Evolutionary conservation across 805 yeast species (phyloP).

Genomic region (Candida broadrunensis): DNA sequence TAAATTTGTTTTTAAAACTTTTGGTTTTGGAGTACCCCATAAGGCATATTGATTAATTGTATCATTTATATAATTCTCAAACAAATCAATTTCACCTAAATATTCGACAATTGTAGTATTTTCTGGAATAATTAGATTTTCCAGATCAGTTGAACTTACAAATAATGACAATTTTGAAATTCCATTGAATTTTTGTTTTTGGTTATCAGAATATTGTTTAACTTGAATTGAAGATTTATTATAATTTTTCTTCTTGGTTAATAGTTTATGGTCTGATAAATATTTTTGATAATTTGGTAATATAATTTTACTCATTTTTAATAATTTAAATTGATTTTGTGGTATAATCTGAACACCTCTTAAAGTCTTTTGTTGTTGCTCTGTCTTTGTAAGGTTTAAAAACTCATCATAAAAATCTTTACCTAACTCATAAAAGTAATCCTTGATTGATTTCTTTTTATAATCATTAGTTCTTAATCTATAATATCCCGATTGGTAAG

Average conservation of each 20-base stretch:
- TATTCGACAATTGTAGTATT: slow-evolving; percentile 58
- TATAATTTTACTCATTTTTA: slow-evolving; percentile 27
- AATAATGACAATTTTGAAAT: slow-evolving; percentile 67
- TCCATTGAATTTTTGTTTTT: slow-evolving; percentile 62
- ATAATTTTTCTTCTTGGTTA: slow-evolving; percentile 18
- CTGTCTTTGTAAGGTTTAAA: slow-evolving; percentile 4
- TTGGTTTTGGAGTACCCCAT: slow-evolving; percentile 63
- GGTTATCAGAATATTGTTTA: slow-evolving; percentile 56
- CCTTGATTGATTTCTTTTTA: slow-evolving; percentile 32
- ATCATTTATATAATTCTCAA: slow-evolving; percentile 60
- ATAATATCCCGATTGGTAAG: slow-evolving; percentile 53
- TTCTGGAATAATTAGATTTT: slow-evolving; percentile 29
- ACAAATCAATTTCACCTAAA: slow-evolving; percentile 70
- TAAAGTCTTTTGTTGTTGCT: slow-evolving; percentile 4
- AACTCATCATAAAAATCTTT: slow-evolving; percentile 9
- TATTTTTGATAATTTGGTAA: slow-evolving; percentile 33
- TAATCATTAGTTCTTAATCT: slow-evolving; percentile 45
- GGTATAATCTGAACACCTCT: slow-evolving; percentile 19
- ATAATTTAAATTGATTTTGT: slow-evolving; percentile 20
- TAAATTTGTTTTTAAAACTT: slow-evolving; percentile 24
- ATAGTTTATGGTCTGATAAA: slow-evolving; percentile 31
- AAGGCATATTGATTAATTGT: slow-evolving; percentile 72
- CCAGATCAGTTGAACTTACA: slow-evolving; percentile 17
- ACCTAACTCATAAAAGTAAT: slow-evolving; percentile 20
- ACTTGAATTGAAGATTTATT: slow-evolving; percentile 42